phyloP scores from a whole-genome alignment of 176 grass and related monocot species.

The Eleusine coracana region DNA sequence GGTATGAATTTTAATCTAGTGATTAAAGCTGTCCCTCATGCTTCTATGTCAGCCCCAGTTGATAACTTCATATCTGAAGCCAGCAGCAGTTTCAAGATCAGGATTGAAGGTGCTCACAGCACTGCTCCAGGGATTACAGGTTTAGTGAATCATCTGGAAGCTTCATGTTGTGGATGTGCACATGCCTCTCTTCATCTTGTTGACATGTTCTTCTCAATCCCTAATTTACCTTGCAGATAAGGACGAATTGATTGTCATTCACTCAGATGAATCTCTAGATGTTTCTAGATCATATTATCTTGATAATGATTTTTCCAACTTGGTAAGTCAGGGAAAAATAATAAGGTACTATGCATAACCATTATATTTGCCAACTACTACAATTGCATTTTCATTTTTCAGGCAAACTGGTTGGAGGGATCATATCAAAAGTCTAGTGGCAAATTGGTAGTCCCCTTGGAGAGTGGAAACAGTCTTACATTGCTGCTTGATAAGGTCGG shows the following conservation, averaged over 20 bases:
- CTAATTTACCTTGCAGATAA: constrained; percentile 57
- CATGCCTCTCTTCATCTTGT: constrained; percentile 2
- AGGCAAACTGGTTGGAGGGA: constrained; percentile 83
- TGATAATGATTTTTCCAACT: constrained; percentile 70
- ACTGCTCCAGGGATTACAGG: constrained; percentile 70
- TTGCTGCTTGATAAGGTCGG: constrained; percentile 78
- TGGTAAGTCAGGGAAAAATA: constrained; percentile 49
- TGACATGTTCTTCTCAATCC: constrained; percentile 30
- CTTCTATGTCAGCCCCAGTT: constrained; percentile 31
- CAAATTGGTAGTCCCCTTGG: constrained; percentile 75
- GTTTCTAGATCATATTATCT: constrained; percentile 62
- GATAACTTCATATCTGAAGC: constrained; percentile 54
- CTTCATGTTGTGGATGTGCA: constrained; percentile 25
- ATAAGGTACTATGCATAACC: background rate
- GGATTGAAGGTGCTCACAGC: constrained; percentile 55
- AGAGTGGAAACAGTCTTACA: constrained; percentile 61
- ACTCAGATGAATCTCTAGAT: constrained; percentile 61
- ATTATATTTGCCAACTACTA: constrained; percentile 19
- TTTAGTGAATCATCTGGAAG: constrained; percentile 34
- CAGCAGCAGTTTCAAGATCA: constrained; percentile 56
- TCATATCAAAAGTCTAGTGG: constrained; percentile 69
- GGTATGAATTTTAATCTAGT: constrained; percentile 20
- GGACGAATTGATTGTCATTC: constrained; percentile 78
- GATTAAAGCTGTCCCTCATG: constrained; percentile 31
- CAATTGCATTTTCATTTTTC: constrained; percentile 1